Evolutionary conservation across 2,329 filamentous ascomycete species (phyloP), one percentile per base, ranked within the genome.

Genomic region (Thelonectria olida): DNA sequence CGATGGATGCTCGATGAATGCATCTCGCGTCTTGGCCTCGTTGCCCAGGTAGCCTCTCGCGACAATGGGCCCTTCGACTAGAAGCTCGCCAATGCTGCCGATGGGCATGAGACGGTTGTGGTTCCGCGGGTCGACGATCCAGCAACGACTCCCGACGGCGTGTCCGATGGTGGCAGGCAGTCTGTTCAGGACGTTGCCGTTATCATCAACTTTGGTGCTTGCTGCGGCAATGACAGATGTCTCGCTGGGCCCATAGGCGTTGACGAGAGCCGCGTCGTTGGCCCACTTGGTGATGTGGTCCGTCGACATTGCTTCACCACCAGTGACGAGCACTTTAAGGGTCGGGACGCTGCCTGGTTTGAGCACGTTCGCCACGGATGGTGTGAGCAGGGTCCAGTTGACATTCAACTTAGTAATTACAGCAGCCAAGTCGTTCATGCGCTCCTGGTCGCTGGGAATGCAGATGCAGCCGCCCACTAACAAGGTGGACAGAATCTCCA

Each of bases 391-490:
- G 3, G 58, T 23, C 7, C 39, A 38, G 20, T 63, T 64, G 6
- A 63, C 65, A 77, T 45, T 76, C 72, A 15, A 76, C 74, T 73
- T 78, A 76, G 60, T 81, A 80, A 80, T 79, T 10, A 76, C 75
- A 4, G 75, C 75, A 20, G 76, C 76, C 13, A 84, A 65, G 54
- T 82, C 74, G 58, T 84, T 81, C 51, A 82, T 75, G 1, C 83
- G 78, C 48, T 84, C 80, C 23, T 80, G 75, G 15, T 86, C 84
- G 0, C 81, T 82, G 0, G 84, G 82, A 13, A 86, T 80, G 66
- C 82, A 85, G 2, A 85, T 74, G 54, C 81, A 84, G 5, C 80
- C 83, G 20, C 83, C 83, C 2, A 34, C 25, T 0, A 34, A 4
- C 0, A 73, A 57, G 2, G 68, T 49, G 3, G 50, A 48, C 1